Base-by-base conservation (phyloP, 495 filamentous ascomycete species). In the Hapsidospora chrysogenum region DNA sequence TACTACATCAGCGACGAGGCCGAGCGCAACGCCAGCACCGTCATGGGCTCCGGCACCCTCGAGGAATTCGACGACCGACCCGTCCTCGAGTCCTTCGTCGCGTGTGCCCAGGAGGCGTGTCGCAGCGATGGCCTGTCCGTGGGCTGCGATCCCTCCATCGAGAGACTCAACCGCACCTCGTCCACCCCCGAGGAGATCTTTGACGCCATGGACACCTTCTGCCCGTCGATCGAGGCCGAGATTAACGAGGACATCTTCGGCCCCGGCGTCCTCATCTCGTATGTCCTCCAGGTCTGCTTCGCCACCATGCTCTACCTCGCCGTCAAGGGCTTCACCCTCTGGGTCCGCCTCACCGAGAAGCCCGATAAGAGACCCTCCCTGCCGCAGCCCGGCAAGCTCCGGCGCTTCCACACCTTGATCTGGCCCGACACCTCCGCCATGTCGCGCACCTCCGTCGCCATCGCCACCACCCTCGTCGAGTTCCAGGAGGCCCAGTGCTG, bases 391-490 rank as follows among this genome's bases (percentile, higher is more conserved):
- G 20, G 11, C 18, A 25, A 8, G 10, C 20, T 35, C 11, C 20
- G 17, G 17, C 33, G 33, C 15, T 14, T 21, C 9, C 18, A 25
- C 14, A 21, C 33, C 18, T 7, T 35, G 15, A 23, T 35, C 20
- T 35, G 33, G 33, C 19, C 18, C 19, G 33, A 35, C 20, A 21
- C 17, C 1, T 35, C 33, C 9, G 13, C 33, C 20, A 3, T 35
- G 10, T 35, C 33, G 3, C 20, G 33, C 10, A 35, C 33, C 10
- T 21, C 17, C 13, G 33, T 35, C 10, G 33, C 33, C 33, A 35
- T 35, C 14, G 33, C 33, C 19, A 35, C 33, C 4, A 35, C 33
- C 18, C 33, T 35, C 10, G 33, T 35, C 33, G 33, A 35, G 33
- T 35, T 35, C 7, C 33, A 35, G 13, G 33, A 35, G 22, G 33